phyloP scores from a whole-genome alignment of 176 grass and related monocot species.

The Hyparrhenia diplandra region DNA sequence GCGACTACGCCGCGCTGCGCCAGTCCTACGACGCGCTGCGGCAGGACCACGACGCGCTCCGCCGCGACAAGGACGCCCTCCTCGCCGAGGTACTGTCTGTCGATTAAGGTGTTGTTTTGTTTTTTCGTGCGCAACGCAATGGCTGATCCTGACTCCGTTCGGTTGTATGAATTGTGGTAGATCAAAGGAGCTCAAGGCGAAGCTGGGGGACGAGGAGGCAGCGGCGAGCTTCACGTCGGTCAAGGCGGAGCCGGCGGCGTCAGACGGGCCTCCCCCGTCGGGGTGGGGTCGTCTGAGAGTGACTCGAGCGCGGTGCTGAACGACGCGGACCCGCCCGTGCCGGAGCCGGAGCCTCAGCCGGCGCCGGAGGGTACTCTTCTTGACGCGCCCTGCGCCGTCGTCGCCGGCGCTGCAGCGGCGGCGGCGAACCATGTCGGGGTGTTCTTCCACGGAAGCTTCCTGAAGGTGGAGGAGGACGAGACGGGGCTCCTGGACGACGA shows the following conservation, averaged over 20 bases:
- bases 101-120: background rate
- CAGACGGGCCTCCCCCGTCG: slow-evolving; percentile 31
- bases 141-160: background rate
- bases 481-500: slow-evolving; percentile 55
- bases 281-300: slow-evolving; percentile 60
- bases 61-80: slow-evolving; percentile 61
- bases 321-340: slow-evolving; percentile 30
- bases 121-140: background rate
- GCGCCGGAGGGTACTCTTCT: slow-evolving; percentile 15
- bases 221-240: slow-evolving; percentile 63
- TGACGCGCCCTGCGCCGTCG: background rate
- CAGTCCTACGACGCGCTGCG: slow-evolving; percentile 47
- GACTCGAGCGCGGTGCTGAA: slow-evolving; percentile 71
- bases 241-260: slow-evolving; percentile 56
- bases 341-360: background rate
- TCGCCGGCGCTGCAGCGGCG: background rate
- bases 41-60: slow-evolving; percentile 45
- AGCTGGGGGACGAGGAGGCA: slow-evolving; percentile 46
- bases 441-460: slow-evolving; percentile 44
- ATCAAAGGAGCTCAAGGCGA: slow-evolving; percentile 74
- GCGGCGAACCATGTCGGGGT: background rate
- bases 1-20: slow-evolving; percentile 66
- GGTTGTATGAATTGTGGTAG: background rate
- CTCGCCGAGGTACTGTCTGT: slow-evolving; percentile 39
- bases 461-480: slow-evolving; percentile 69